These are phyloP conservation scores for Cucumis cinereus DNA, from an alignment of 306 rosid genomes.

Conservation along the genomic window DNA sequence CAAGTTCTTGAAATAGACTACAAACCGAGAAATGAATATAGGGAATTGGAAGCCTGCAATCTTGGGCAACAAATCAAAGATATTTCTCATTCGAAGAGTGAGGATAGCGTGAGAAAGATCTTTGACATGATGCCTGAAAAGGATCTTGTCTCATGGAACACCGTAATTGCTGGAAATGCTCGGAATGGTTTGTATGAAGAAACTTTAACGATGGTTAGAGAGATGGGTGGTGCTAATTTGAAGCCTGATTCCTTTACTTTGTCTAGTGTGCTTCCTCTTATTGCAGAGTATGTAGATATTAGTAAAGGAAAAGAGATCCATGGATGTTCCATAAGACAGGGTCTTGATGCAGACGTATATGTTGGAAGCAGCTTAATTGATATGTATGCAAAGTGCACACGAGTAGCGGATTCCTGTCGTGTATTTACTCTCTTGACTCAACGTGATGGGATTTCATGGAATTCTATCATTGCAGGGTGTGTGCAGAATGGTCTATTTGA, in stretches of 20 bases:
- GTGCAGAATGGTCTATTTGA: slow-evolving; percentile 76
- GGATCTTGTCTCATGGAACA: slow-evolving; percentile 88
- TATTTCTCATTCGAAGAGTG: neutral
- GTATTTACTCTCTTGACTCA: slow-evolving; percentile 34
- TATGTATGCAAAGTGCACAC: slow-evolving; percentile 78
- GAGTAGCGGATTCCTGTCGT: slow-evolving; percentile 25
- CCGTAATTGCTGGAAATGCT: slow-evolving; percentile 56
- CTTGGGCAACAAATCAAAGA: neutral
- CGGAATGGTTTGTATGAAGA: slow-evolving; percentile 49
- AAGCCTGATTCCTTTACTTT: slow-evolving; percentile 65
- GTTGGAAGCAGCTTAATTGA: slow-evolving; percentile 76
- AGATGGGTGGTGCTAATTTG: slow-evolving; percentile 41
- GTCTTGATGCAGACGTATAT: slow-evolving; percentile 51
- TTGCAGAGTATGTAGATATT: slow-evolving; percentile 50
- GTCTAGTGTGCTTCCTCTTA: slow-evolving; percentile 70
- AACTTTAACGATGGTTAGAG: slow-evolving; percentile 44
- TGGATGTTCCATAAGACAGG: slow-evolving; percentile 50
- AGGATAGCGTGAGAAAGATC: slow-evolving; percentile 39
- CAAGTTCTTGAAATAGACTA: neutral
- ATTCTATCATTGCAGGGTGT: slow-evolving; percentile 73
- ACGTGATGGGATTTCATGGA: slow-evolving; percentile 63
- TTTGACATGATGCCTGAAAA: slow-evolving; percentile 51
- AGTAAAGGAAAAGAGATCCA: slow-evolving; percentile 79
- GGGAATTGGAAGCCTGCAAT: neutral
- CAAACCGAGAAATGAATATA: neutral